Conservation (phyloP, 257 asterid genomes). For the Penstemon barbatus region DNA sequence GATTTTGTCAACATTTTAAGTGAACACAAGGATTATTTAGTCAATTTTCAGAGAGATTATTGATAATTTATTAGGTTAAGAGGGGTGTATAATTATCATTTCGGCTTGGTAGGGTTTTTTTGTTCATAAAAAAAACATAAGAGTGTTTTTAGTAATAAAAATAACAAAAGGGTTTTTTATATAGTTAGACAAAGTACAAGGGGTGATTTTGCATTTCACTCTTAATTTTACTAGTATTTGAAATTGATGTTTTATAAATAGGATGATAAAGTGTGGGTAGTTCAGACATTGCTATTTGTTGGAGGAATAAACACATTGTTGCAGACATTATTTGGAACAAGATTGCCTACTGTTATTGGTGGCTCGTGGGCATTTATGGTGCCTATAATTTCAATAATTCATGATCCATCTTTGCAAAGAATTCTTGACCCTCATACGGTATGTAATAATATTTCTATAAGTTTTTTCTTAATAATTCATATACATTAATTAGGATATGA, state of each 20-base stretch:
- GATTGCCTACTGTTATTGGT: slow-evolving; percentile 90
- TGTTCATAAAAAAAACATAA: neutral
- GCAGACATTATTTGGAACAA: slow-evolving; percentile 90
- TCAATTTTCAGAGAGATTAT: no score
- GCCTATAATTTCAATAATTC: slow-evolving; percentile 86
- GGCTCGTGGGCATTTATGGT: slow-evolving; percentile 99
- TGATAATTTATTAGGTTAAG: no score
- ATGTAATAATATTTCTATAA: slow-evolving; percentile 19
- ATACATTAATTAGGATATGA: neutral
- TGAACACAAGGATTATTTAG: no score
- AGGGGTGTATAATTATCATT: neutral
- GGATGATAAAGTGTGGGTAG: slow-evolving; percentile 92
- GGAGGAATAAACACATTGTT: slow-evolving; percentile 83
- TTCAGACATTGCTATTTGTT: slow-evolving; percentile 86
- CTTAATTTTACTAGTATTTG: neutral
- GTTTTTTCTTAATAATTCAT: neutral
- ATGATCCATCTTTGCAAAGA: slow-evolving; percentile 67
- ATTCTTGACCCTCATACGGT: slow-evolving; percentile 77
- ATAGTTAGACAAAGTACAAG: no score
- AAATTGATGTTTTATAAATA: slow-evolving; percentile 27
- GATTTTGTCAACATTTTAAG: no score
- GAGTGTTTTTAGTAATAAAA: no score
- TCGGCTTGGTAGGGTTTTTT: neutral
- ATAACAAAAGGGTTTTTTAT: no score
- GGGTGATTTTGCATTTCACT: neutral